phyloP scores from a whole-genome alignment of 2,329 filamentous ascomycete species.

The Fusarium agapanthi region DNA sequence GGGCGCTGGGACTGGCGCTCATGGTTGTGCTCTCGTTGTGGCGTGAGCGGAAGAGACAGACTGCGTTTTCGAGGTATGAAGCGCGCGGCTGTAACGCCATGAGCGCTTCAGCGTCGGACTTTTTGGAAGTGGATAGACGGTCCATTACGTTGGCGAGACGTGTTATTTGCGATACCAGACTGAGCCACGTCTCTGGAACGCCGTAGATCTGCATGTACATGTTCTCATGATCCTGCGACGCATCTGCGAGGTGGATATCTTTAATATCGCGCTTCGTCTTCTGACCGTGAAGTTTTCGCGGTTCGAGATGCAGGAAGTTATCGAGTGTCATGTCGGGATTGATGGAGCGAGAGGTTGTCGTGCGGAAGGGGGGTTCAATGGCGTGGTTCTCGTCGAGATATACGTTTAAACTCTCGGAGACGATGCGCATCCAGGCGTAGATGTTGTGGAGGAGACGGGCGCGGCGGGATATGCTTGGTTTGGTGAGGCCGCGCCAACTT shows the following conservation, averaged over 20 bases:
- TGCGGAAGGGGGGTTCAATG: conserved; percentile 8
- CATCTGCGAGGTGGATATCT: conserved; percentile 31
- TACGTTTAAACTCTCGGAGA: conserved; percentile 34
- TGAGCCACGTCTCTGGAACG: conserved; percentile 36
- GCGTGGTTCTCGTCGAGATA: conserved; percentile 24
- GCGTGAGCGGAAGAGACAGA: conserved; percentile 30
- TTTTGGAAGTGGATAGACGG: conserved; percentile 3
- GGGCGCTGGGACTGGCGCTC: conserved; percentile 2
- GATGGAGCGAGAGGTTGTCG: not conserved
- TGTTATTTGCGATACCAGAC: conserved; percentile 35
- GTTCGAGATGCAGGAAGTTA: conserved; percentile 34
- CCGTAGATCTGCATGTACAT: conserved; percentile 41
- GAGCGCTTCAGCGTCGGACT: conserved; percentile 17
- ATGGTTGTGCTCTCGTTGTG: not conserved
- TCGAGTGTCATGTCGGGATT: conserved; percentile 31
- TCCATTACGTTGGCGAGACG: conserved; percentile 34
- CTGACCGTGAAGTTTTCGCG: conserved; percentile 15
- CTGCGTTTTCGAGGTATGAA: conserved; percentile 33
- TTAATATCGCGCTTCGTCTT: conserved; percentile 24
- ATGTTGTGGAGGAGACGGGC: conserved; percentile 33
- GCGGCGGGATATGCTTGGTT: conserved; percentile 32
- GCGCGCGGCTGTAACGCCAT: conserved; percentile 22
- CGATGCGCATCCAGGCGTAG: conserved; percentile 40
- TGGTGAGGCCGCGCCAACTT: conserved; percentile 28
- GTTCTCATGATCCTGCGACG: conserved; percentile 27